Evolutionary conservation across 2,329 filamentous ascomycete genomes (phyloP), one percentile per base, ranked within the genome.

Genomic region (Epichloe brachyelytri): DNA sequence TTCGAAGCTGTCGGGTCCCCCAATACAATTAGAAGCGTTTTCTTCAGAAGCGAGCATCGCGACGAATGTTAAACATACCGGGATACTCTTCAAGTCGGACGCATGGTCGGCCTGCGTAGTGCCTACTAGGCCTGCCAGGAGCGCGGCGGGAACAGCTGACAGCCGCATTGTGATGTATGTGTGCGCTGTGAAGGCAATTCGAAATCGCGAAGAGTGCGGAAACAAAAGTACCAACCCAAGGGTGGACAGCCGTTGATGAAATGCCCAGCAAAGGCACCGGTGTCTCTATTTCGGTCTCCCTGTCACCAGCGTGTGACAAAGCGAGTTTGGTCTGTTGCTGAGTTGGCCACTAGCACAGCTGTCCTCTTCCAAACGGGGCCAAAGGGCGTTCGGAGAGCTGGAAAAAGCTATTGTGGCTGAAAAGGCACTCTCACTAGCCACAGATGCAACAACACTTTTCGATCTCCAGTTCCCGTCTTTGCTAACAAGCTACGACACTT

Each of bases 1-100:
- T 95, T 65, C 88, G 82, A 63, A 95, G 77, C 86, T 94, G 53
- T 43, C 68, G 40, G 49, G 43, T 48, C 38, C 40, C 22, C 30
- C 30, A 46, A 53, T n/a, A 5, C 8, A 19, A 34, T 51, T 30
- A 51, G 46, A n/a, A 6, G 4, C 17, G 4, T 17, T 22, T n/a
- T 5, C 19, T 22, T 12, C 15, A 3, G 4, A 20, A n/a, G 10
- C 34, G 17, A 38, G 14, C 30, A 17, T 19, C 34, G 30, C 12
- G 26, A 20, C 14, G 5, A 20, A 12, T 14, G 10, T 15, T 19
- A 46, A 36, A 61, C 71, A 54, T 65, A 76, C 73, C 64, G 68
- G 66, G 59, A 77, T 76, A 65, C 73, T 76, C 68, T 74, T 75
- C 57, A 76, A 65, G 39, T 74, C 80, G 4, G 56, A 56, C 56